These are phyloP conservation scores for Saraca asoca DNA, from an alignment of 331 rosid species.

Conservation along the genomic window DNA sequence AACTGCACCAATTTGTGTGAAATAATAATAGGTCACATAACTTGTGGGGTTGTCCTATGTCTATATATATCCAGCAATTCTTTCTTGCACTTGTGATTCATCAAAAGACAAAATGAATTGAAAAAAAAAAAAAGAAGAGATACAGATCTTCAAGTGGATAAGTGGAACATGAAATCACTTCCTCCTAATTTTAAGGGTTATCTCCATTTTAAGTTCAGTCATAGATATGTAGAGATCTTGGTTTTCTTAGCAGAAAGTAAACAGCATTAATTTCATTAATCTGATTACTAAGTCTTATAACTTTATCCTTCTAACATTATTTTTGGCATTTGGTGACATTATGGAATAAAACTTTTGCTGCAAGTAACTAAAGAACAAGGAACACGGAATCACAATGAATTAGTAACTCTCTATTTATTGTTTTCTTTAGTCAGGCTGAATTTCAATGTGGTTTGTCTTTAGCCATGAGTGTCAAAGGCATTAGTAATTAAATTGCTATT, in stretches of 20 bases:
- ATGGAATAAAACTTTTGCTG: slow-evolving; percentile 20
- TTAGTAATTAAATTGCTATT: too few relatives aligned
- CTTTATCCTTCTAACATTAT: not conserved
- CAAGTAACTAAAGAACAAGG: slow-evolving; percentile 21
- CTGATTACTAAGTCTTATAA: too few relatives aligned
- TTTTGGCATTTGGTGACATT: not conserved
- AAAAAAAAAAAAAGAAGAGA: slow-evolving; percentile 8
- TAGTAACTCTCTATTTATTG: too few relatives aligned
- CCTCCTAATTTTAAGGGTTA: slow-evolving; percentile 15
- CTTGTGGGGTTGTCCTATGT: not conserved
- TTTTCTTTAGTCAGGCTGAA: too few relatives aligned
- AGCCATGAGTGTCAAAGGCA: too few relatives aligned
- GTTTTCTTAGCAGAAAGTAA: slow-evolving; percentile 21
- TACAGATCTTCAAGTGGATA: slow-evolving; percentile 25
- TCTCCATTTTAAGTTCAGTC: too few relatives aligned
- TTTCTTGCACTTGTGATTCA: slow-evolving; percentile 9
- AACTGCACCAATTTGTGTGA: too few relatives aligned
- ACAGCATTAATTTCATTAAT: not conserved
- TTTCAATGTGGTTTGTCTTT: too few relatives aligned
- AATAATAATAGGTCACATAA: too few relatives aligned
- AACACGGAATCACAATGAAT: slow-evolving; percentile 33
- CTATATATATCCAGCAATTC: slow-evolving; percentile 23
- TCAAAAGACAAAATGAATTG: slow-evolving; percentile 22
- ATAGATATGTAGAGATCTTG: slow-evolving; percentile 24
- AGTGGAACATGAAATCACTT: slow-evolving; percentile 24